Conservation (phyloP, 2,329 filamentous ascomycete species). For the Alternaria infectoria region DNA sequence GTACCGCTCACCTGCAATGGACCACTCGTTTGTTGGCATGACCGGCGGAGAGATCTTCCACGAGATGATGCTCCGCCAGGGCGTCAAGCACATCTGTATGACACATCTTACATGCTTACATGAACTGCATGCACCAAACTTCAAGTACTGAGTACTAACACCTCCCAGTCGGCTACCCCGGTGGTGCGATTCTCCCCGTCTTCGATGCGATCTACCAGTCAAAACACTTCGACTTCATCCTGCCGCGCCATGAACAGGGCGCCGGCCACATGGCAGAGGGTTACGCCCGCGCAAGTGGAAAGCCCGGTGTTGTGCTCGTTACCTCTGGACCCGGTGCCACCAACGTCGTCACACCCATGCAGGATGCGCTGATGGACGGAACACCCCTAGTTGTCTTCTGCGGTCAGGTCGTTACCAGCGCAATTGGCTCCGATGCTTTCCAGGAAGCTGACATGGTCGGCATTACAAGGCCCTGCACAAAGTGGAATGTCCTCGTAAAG, state of each 20-base stretch:
- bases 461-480: constrained; percentile 93
- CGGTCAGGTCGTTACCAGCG: constrained; percentile 87
- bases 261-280: constrained; percentile 99
- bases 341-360: constrained; percentile 95
- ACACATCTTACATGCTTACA: constrained; percentile 35
- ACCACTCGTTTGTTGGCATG: constrained; percentile 82
- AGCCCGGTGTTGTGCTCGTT: constrained; percentile 93
- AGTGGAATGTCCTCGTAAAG: constrained; percentile 99
- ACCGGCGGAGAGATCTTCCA: constrained; percentile 97
- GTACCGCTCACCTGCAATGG: constrained; percentile 57
- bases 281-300: constrained; percentile 91
- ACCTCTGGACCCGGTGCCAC: constrained; percentile 96
- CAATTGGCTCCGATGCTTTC: constrained; percentile 95
- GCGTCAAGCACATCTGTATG: constrained; percentile 93
- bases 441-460: constrained; percentile 95
- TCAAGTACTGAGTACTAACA: constrained; percentile 25
- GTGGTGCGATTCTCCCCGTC: constrained; percentile 94
- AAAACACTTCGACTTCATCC: constrained; percentile 92
- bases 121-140: not conserved
- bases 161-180: constrained; percentile 72
- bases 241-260: constrained; percentile 95
- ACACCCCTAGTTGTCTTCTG: constrained; percentile 95
- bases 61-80: constrained; percentile 96
- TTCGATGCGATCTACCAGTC: constrained; percentile 99
- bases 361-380: constrained; percentile 93